phyloP scores from a whole-genome alignment of 192 early-diverging fungal species.

The Entomortierella parvispora region DNA sequence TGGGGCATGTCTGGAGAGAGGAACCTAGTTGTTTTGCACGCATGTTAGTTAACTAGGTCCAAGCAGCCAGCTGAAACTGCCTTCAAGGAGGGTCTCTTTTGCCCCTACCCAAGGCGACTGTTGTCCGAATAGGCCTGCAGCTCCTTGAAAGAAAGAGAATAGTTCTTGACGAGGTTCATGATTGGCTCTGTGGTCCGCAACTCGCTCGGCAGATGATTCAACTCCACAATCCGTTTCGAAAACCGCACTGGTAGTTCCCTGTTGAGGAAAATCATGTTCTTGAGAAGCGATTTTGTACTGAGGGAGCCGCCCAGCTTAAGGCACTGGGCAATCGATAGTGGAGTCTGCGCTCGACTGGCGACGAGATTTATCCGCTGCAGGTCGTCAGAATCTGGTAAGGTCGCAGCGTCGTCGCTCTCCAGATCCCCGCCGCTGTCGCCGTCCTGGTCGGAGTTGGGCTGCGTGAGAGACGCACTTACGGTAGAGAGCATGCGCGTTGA shows the following conservation, averaged over 20 bases:
- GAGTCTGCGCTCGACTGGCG: constrained; percentile 30
- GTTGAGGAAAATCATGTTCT: constrained; percentile 41
- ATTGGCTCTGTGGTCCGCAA: constrained; percentile 35
- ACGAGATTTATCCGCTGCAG: constrained; percentile 29
- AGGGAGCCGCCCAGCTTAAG: constrained; percentile 33
- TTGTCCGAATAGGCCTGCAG: constrained; percentile 38
- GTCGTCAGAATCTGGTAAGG: background rate
- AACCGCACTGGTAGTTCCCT: constrained; percentile 41
- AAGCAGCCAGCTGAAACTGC: no score
- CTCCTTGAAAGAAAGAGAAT: constrained; percentile 26
- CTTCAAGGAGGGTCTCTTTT: no score
- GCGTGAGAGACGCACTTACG: background rate
- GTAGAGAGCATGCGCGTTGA: constrained; percentile 4
- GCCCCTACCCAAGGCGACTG: constrained; percentile 35
- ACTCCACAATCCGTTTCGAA: constrained; percentile 38
- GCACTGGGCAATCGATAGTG: constrained; percentile 41
- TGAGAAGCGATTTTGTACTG: constrained; percentile 35
- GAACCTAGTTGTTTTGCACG: no score
- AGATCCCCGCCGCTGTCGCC: constrained; percentile 2
- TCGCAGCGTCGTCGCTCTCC: background rate
- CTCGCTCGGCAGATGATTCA: constrained; percentile 19
- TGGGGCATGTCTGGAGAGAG: constrained; percentile 22
- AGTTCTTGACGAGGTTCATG: constrained; percentile 33
- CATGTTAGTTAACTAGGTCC: no score
- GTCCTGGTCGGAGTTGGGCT: constrained; percentile 12